Evolutionary conservation across 768 basidiomycete genomes (phyloP).

Genomic region (Podaxis mareebaensis): DNA sequence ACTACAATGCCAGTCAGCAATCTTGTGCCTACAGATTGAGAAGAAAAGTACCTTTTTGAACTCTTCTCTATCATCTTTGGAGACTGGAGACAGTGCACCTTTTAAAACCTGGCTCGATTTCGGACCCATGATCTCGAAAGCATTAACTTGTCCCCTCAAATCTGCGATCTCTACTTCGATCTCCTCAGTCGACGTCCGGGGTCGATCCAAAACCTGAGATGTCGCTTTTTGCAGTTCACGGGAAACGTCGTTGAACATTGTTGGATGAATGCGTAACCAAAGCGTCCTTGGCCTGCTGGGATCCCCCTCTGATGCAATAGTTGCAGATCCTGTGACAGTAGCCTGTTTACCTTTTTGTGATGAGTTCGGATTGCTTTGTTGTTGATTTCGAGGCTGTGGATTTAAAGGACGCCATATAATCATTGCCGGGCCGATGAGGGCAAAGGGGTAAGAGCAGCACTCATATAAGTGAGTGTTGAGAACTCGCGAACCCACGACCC

Average conservation of each 20-base stretch:
- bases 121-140: conserved; percentile 91
- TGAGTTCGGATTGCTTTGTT: neutral
- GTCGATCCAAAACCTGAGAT: conserved; percentile 9
- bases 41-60: conserved; percentile 53
- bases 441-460: conserved; percentile 62
- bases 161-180: conserved; percentile 67
- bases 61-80: conserved; percentile 49
- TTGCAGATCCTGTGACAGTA: conserved; percentile 14
- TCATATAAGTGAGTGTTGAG: conserved; percentile 71
- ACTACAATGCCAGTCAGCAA: conserved; percentile 37
- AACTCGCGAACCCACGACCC: conserved; percentile 61
- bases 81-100: conserved; percentile 56
- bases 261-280: conserved; percentile 14
- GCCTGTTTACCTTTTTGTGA: conserved; percentile 17
- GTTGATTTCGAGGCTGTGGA: conserved; percentile 10
- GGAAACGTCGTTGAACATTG: conserved; percentile 6
- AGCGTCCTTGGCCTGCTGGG: conserved; percentile 5
- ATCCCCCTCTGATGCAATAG: neutral
- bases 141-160: conserved; percentile 67
- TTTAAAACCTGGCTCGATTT: conserved; percentile 74
- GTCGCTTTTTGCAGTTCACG: conserved; percentile 13
- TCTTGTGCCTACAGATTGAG: neutral
- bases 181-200: conserved; percentile 19
- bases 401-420: conserved; percentile 68
- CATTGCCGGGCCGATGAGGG: conserved; percentile 67